Evolutionary conservation across 2,329 filamentous ascomycete genomes (phyloP), one percentile per base, ranked within the genome.

Genomic region (Daldinia sp.): DNA sequence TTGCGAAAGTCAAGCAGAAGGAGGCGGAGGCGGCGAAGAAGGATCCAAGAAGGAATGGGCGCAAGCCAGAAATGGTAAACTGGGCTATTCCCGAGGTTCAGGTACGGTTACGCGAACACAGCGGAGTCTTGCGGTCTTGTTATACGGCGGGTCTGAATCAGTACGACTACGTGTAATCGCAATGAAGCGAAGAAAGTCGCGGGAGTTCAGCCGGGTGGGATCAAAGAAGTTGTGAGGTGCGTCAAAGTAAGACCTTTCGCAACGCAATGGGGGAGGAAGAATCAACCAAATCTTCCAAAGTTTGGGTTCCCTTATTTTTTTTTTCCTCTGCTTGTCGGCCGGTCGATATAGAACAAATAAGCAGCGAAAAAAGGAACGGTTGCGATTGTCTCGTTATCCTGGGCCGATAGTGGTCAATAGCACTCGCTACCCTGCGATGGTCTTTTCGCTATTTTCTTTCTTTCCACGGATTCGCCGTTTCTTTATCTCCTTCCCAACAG

Each of bases 141-240:
- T 77, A 68, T 71, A 74, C 70, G 73, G 68, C 63, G 73, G 61
- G 72, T 74, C 63, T 77, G 73, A 71, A 74, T 78, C 75, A 74
- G 76, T 78, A 74, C 72, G 72, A 78, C 74, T 67, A 57, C 63
- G 65, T 70, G 70, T 69, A 69, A 70, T 73, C 60, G 64, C 70
- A 62, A 67, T 69, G 64, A 67, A 73, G 71, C 69, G 72, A 75
- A 48, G 54, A 70, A 64, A 69, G 68, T 64, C 60, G 67, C 64
- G 44, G 54, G 41, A 68, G 55, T 67, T 74, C 60, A 68, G 68
- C 73, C 68, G 72, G 72, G 70, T 65, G 61, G 68, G 64, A 69
- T 68, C 60, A 55, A 67, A 67, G 53, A 44, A 71, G 60, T 48
- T 64, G 69, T 64, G 69, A 65, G 60, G 63, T 71, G 65, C 65